phyloP scores from a whole-genome alignment of 371 early-diverging fungal genomes.

The Conidiobolus incongruus region DNA sequence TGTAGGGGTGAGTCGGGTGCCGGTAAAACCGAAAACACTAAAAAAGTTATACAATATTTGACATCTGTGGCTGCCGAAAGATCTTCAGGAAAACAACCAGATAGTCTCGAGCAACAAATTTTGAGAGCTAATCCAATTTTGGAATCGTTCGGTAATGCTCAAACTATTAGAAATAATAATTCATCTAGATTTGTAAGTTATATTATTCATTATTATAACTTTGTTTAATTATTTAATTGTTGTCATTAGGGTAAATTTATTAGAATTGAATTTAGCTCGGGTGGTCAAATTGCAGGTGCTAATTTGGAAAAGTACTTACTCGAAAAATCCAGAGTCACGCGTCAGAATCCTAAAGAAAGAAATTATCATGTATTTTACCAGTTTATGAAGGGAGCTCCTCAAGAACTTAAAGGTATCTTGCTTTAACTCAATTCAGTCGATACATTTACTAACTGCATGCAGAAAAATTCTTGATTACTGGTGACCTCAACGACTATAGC shows the following conservation, averaged over 20 bases:
- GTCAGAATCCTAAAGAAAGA: conserved; percentile 74
- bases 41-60: conserved; percentile 98
- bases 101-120: conserved; percentile 77
- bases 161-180: conserved; percentile 98
- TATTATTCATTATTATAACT: not conserved
- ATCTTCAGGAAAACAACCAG: conserved; percentile 13
- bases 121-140: conserved; percentile 95
- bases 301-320: conserved; percentile 96
- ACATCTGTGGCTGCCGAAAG: conserved; percentile 60
- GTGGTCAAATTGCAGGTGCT: conserved; percentile 85
- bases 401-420: conserved; percentile 24
- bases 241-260: conserved; percentile 89
- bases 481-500: conserved; percentile 51
- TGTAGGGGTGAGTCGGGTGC: conserved; percentile 97
- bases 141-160: conserved; percentile 99
- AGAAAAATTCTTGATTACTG: conserved; percentile 46
- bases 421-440: not conserved
- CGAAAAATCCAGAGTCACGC: conserved; percentile 95
- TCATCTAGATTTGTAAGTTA: conserved; percentile 91
- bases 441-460: conserved; percentile 1
- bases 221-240: not conserved
- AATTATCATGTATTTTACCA: conserved; percentile 99
- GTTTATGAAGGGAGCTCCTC: conserved; percentile 63
- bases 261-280: conserved; percentile 82
- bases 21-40: conserved; percentile 99